Evolutionary conservation across 768 basidiomycete genomes (phyloP), one percentile per base, ranked within the genome.

Genomic region (Boletus vinaceobasis): DNA sequence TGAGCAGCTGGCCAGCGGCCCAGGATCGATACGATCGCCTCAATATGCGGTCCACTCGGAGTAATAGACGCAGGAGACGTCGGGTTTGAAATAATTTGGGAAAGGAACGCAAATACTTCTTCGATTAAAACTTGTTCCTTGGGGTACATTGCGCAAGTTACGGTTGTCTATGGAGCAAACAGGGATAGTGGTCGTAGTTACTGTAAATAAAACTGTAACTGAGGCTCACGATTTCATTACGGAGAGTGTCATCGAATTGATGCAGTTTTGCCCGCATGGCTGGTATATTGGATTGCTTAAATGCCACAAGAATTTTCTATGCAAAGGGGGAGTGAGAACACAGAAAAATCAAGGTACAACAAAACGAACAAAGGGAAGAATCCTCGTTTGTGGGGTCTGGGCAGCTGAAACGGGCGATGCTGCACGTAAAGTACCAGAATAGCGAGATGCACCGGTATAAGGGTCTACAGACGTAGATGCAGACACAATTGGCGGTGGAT

Each of bases 191-290:
- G 33, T 23, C 32, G 26, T 10, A 27, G 17, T 40, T 48, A 27
- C 37, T 39, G 23, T 19, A 27, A 44, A 35, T 36, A 55, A 48
- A 23, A 49, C 17, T 40, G 26, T 1, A 5, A 29, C 17, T 15
- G 57, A 48, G 17, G 17, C 87, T 60, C 64, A 93, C 90, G 49
- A 84, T 86, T 66, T 89, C 87, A 56, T 81, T 74, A 51, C 77
- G 79, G 36, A 93, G 72, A 19, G 71, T 79, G 42, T 87, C 83
- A 60, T 92, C 80, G 47, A 93, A 85, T 66, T 93, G 86, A 57
- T 79, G 77, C 19, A 93, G 63, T 70, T 95, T 95, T 21, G 78
- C 77, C 63, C 83, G 85, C 84, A 95, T 90, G 17, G 90, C 90
- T 21, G 77, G 64, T 27, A 95, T 79, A 67, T 84, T 85, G 3